A percentile compares a stretch with the other conserved stretches of the same genome.
Evolutionary conservation across 176 grass and related monocot species (phyloP).

Genomic region (Melocanna baccifera): DNA sequence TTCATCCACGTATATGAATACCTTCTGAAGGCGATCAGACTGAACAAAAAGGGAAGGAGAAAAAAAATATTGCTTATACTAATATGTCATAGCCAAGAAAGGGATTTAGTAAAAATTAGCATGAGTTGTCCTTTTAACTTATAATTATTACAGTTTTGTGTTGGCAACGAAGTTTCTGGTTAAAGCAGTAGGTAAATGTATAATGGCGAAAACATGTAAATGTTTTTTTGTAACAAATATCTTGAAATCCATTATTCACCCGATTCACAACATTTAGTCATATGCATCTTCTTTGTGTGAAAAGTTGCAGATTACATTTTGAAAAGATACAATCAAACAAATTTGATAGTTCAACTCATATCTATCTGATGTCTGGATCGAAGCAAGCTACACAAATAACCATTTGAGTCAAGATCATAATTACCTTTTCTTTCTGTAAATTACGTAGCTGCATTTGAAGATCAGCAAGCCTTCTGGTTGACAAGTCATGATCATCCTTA

Average conservation of each 20-base stretch:
- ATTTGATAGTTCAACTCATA: background rate
- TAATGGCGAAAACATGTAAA: background rate
- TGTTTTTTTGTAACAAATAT: background rate
- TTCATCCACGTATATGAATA: conserved; percentile 81
- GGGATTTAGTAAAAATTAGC: conserved; percentile 9
- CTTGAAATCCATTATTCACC: background rate
- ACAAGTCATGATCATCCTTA: conserved; percentile 82
- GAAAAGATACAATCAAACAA: background rate
- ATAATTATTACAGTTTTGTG: background rate
- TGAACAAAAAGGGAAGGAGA: conserved; percentile 32
- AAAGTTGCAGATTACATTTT: background rate
- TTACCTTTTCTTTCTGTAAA: conserved; percentile 90
- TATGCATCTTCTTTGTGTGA: background rate
- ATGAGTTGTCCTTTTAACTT: background rate
- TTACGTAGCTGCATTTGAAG: conserved; percentile 67
- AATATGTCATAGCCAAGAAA: background rate
- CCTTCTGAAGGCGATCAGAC: conserved; percentile 90
- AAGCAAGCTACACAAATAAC: background rate
- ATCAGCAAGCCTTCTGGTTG: conserved; percentile 72
- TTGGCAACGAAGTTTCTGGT: background rate
- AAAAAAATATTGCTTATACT: background rate
- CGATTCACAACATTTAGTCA: background rate
- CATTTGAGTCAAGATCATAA: conserved; percentile 3
- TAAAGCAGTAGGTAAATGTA: conserved; percentile 3
- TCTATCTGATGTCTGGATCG: background rate